A percentile compares a stretch with the other conserved stretches of the same genome.
These are phyloP conservation scores for Alternaria viburni DNA, from an alignment of 2,329 filamentous ascomycete genomes.

Conservation along the genomic window DNA sequence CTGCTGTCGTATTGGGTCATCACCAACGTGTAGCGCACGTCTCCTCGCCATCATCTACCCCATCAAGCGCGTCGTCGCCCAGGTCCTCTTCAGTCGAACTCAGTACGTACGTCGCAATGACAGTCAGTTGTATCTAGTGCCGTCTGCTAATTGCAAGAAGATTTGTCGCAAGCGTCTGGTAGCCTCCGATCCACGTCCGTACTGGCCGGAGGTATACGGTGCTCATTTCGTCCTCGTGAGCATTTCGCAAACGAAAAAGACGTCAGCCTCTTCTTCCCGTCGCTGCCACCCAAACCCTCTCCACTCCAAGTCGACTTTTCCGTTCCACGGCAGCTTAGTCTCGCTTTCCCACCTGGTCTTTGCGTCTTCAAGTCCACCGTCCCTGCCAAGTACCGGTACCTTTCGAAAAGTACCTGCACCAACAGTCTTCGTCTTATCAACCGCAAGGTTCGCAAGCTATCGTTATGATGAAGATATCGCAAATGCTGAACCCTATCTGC, in stretches of 20 bases:
- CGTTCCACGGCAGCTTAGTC: conserved; percentile 34
- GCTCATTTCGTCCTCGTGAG: conserved; percentile 36
- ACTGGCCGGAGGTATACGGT: conserved; percentile 30
- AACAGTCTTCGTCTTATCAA: not conserved
- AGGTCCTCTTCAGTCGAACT: not conserved
- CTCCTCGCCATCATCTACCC: conserved; percentile 9
- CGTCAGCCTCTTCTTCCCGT: conserved; percentile 25
- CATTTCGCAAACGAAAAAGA: conserved; percentile 37
- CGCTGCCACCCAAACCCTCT: conserved; percentile 25
- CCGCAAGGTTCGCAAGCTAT: not conserved
- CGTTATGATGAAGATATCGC: conserved; percentile 48
- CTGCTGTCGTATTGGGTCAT: conserved; percentile 18
- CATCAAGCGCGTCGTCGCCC: not conserved
- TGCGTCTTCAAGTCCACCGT: conserved; percentile 25
- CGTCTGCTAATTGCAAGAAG: conserved; percentile 13
- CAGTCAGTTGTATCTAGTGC: not conserved
- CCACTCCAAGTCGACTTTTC: conserved; percentile 17
- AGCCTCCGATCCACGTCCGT: conserved; percentile 14
- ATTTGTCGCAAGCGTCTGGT: not conserved
- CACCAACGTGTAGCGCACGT: conserved; percentile 19
- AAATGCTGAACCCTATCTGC: conserved; percentile 49
- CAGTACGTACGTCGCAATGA: conserved; percentile 20
- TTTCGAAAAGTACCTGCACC: conserved; percentile 15
- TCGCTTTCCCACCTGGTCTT: conserved; percentile 15
- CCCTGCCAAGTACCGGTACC: conserved; percentile 19